Evolutionary conservation across 1,139 yeast genomes (phyloP).

Genomic region (Meyerozyma smithsonii): DNA sequence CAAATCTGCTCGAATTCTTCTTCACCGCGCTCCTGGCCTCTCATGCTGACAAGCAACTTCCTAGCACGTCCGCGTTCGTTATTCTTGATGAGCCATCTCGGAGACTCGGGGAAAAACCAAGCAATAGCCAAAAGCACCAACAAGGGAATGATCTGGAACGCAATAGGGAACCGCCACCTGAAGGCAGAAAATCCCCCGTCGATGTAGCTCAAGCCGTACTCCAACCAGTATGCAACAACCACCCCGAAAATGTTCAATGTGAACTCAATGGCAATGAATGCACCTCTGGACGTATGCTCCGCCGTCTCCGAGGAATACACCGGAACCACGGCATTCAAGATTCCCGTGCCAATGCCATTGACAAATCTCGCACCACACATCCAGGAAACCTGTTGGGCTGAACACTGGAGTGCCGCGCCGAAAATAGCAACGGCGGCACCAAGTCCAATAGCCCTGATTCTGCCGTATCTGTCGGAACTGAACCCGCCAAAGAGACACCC

Average conservation of each 20-base stretch:
- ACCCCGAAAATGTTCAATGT: slow-evolving; percentile 24
- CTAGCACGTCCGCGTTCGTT: slow-evolving; percentile 2
- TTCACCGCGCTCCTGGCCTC: slow-evolving; percentile 8
- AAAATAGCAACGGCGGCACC: slow-evolving; percentile 20
- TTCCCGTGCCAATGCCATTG: slow-evolving; percentile 8
- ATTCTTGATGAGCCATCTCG: slow-evolving; percentile 39
- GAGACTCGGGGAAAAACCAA: slow-evolving; percentile 45
- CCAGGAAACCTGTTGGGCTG: slow-evolving; percentile 18
- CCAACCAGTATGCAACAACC: slow-evolving; percentile 20
- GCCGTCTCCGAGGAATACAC: neutral
- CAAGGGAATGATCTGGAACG: slow-evolving; percentile 32
- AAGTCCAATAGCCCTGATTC: slow-evolving; percentile 20
- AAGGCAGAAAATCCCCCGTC: slow-evolving; percentile 10
- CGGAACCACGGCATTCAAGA: slow-evolving; percentile 19
- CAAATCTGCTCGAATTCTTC: slow-evolving; percentile 8
- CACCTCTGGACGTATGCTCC: slow-evolving; percentile 21
- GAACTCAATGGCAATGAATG: slow-evolving; percentile 27
- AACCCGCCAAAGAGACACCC: slow-evolving; percentile 28
- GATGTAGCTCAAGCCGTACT: slow-evolving; percentile 18
- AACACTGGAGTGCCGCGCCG: slow-evolving; percentile 25
- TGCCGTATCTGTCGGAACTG: slow-evolving; percentile 22
- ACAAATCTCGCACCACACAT: slow-evolving; percentile 8
- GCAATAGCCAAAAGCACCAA: slow-evolving; percentile 18
- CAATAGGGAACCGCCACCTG: slow-evolving; percentile 43
- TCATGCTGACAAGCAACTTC: slow-evolving; percentile 7